Evolutionary conservation across 345 rosid genomes (phyloP).

Genomic region (Moringa oleifera): DNA sequence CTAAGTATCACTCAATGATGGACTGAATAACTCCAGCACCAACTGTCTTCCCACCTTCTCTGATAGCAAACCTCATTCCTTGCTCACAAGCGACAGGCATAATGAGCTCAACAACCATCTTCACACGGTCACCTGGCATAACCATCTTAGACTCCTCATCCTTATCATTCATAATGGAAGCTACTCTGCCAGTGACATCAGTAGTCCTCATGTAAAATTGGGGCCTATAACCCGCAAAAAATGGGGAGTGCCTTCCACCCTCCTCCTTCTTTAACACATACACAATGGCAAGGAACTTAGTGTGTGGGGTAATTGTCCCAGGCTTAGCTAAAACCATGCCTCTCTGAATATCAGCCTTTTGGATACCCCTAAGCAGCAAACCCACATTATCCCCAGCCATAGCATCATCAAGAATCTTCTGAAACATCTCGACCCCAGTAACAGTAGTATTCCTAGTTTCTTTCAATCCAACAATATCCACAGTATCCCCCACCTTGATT

Average conservation of each 20-base stretch:
- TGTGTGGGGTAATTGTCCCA: conserved; percentile 71
- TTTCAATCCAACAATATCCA: conserved; percentile 73
- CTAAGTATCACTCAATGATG: conserved; percentile 43
- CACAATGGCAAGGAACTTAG: conserved; percentile 65
- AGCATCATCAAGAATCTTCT: conserved; percentile 81
- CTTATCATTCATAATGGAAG: conserved; percentile 75
- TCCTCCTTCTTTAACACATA: conserved; percentile 98
- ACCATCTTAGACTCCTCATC: conserved; percentile 98
- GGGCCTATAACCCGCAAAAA: conserved; percentile 82
- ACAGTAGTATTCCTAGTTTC: conserved; percentile 73
- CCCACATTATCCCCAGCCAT: conserved; percentile 95
- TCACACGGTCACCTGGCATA: conserved; percentile 94
- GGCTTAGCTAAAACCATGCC: conserved; percentile 98
- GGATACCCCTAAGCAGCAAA: conserved; percentile 81
- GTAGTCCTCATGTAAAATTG: conserved; percentile 97
- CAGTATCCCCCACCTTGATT: conserved; percentile 65
- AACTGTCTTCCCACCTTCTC: conserved; percentile 95
- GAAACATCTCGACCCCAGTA: conserved; percentile 89
- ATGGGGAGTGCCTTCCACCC: conserved; percentile 93
- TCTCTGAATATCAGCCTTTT: conserved; percentile 81
- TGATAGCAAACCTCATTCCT: conserved; percentile 96
- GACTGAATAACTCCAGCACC: conserved; percentile 94
- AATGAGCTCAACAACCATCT: conserved; percentile 86
- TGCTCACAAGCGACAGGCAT: conserved; percentile 91
- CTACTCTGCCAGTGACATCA: conserved; percentile 83